Conservation (phyloP, 2,329 filamentous ascomycete genomes). For the Clarireedia paspali region DNA sequence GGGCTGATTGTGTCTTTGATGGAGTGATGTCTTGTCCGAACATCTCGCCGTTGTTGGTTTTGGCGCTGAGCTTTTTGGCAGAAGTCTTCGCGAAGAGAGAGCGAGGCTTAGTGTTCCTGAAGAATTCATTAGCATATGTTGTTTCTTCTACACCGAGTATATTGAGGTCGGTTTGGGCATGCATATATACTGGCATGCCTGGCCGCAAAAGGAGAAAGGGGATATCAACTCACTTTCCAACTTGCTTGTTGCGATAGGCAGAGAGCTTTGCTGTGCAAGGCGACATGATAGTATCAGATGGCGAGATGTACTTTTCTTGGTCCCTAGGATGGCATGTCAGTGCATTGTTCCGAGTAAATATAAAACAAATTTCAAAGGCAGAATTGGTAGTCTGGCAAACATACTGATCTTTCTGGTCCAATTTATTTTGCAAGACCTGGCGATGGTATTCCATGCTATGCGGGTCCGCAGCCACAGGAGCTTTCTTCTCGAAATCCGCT, state of each 20-base stretch:
- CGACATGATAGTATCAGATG: slow-evolving; percentile 84
- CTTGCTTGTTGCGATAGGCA: slow-evolving; percentile 72
- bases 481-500: slow-evolving; percentile 15
- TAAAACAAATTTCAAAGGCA: slow-evolving; percentile 1
- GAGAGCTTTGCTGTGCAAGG: slow-evolving; percentile 78
- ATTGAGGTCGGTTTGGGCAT: not conserved
- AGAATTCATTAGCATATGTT: slow-evolving; percentile 19
- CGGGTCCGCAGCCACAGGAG: slow-evolving; percentile 30
- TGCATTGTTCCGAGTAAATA: too few relatives aligned
- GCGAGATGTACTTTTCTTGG: slow-evolving; percentile 56
- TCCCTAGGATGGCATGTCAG: slow-evolving; percentile 13
- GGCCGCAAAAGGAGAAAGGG: not conserved
- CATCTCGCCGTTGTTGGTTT: slow-evolving; percentile 11
- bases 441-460: slow-evolving; percentile 74
- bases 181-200: not conserved
- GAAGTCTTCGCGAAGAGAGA: slow-evolving; percentile 61
- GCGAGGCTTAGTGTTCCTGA: slow-evolving; percentile 53
- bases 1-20: not conserved
- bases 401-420: slow-evolving; percentile 55
- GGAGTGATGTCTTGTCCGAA: slow-evolving; percentile 18
- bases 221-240: slow-evolving; percentile 54
- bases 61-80: slow-evolving; percentile 47
- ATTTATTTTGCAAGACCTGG: slow-evolving; percentile 65
- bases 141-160: not conserved
- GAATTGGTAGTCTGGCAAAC: slow-evolving; percentile 25